Conservation (phyloP, 1,284 basidiomycete species). For the Leccinum colubrinum region DNA sequence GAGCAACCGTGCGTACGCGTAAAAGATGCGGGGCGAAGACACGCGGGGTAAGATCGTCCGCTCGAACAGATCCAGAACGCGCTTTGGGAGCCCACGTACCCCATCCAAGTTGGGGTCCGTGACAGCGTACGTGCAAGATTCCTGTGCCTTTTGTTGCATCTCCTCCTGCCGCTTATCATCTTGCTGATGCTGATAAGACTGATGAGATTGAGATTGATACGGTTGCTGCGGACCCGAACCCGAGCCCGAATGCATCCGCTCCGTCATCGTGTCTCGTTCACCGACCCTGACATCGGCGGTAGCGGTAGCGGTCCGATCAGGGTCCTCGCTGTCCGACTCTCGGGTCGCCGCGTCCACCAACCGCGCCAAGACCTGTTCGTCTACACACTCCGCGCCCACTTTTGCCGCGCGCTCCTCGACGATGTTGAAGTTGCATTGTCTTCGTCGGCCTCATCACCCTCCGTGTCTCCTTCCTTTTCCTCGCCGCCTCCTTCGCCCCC, state of each 20-base stretch:
- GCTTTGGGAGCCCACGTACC: slow-evolving; percentile 60
- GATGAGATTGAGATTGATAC: background rate
- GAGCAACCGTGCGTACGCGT: slow-evolving; percentile 77
- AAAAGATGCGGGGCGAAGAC: slow-evolving; percentile 75
- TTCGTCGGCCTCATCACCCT: too few species aligned
- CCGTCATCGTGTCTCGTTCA: background rate
- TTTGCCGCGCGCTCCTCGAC: slow-evolving; percentile 79
- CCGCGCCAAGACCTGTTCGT: slow-evolving; percentile 85
- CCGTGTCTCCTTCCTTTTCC: too few species aligned
- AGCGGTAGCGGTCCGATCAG: background rate
- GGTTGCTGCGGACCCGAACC: background rate
- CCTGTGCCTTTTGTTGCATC: background rate
- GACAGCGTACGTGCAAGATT: slow-evolving; percentile 8
- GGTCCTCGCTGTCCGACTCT: slow-evolving; percentile 2
- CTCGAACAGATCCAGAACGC: slow-evolving; percentile 74
- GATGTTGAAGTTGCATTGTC: slow-evolving; percentile 34
- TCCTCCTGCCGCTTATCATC: background rate
- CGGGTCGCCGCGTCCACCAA: slow-evolving; percentile 83
- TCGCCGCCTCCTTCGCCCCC: too few species aligned
- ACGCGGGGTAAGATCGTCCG: slow-evolving; percentile 76
- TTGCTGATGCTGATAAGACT: background rate
- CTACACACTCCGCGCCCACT: slow-evolving; percentile 62
- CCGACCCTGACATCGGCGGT: background rate
- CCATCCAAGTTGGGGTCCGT: slow-evolving; percentile 55
- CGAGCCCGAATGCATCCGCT: background rate